These are phyloP conservation scores for Talaromyces rugulosus DNA, from an alignment of 2,329 filamentous ascomycete genomes.

Conservation along the genomic window DNA sequence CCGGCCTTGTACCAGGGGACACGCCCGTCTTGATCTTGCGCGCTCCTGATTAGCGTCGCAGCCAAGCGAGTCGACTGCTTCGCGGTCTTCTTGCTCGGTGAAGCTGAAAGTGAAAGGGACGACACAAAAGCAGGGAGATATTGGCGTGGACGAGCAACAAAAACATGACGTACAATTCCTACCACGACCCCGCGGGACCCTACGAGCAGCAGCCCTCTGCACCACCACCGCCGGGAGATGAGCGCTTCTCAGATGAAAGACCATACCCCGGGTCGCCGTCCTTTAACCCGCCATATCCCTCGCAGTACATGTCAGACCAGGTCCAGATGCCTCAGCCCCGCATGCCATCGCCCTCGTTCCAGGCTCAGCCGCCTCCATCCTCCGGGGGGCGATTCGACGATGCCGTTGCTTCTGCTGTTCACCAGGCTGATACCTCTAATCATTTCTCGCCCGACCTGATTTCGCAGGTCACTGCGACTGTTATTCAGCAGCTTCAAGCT, in stretches of 20 bases:
- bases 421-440: slow-evolving; percentile 39
- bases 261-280: slow-evolving; percentile 12
- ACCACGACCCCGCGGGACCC: slow-evolving; percentile 4
- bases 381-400: slow-evolving; percentile 7
- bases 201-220: slow-evolving; percentile 24
- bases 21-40: background rate
- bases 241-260: slow-evolving; percentile 1
- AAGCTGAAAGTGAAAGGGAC: background rate
- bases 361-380: slow-evolving; percentile 9
- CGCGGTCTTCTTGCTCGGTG: slow-evolving; percentile 11
- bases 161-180: slow-evolving; percentile 9
- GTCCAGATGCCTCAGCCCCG: slow-evolving; percentile 35
- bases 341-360: slow-evolving; percentile 19
- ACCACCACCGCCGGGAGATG: slow-evolving; percentile 17
- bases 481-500: slow-evolving; percentile 56
- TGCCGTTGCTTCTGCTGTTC: slow-evolving; percentile 1
- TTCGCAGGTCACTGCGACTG: slow-evolving; percentile 56
- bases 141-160: background rate
- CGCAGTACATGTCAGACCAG: slow-evolving; percentile 25
- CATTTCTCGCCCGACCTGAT: slow-evolving; percentile 58
- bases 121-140: background rate
- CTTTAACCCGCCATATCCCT: slow-evolving; percentile 31
- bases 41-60: background rate
- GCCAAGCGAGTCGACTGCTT: slow-evolving; percentile 11
- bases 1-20: background rate